phyloP scores from a whole-genome alignment of 1,284 basidiomycete species.

The Cutaneotrichosporon sp. region DNA sequence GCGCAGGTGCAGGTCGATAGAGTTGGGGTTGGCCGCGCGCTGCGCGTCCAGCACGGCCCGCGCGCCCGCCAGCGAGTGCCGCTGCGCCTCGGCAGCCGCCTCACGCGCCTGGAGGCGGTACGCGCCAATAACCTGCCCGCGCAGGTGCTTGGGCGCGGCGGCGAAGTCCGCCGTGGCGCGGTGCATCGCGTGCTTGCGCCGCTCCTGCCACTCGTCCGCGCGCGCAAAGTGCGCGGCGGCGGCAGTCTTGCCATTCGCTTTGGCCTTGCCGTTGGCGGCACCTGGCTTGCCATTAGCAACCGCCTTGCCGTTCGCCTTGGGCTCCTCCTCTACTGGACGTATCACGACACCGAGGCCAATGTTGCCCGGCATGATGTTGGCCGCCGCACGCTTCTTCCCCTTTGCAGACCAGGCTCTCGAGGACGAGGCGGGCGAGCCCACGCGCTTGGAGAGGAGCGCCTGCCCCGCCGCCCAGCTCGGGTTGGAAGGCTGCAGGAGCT shows the following conservation, averaged over 20 bases:
- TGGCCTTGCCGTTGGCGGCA: background rate
- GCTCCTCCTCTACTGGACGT: conserved; percentile 26
- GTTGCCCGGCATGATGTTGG: conserved; percentile 39
- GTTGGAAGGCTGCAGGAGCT: background rate
- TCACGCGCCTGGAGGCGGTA: conserved; percentile 46
- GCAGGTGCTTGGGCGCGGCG: conserved; percentile 14
- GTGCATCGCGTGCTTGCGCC: conserved; percentile 41
- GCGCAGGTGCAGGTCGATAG: conserved; percentile 34
- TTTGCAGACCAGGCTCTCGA: conserved; percentile 7
- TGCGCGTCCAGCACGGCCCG: conserved; percentile 42
- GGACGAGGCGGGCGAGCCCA: conserved; percentile 28
- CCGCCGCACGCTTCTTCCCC: conserved; percentile 26
- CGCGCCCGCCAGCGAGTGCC: conserved; percentile 48
- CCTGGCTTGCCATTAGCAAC: background rate
- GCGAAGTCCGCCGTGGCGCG: conserved; percentile 41
- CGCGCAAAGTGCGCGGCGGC: conserved; percentile 36
- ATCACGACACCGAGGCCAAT: conserved; percentile 29
- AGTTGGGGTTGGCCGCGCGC: conserved; percentile 12
- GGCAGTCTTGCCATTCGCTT: background rate
- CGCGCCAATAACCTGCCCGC: conserved; percentile 39
- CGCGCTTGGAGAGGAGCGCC: background rate
- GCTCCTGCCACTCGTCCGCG: conserved; percentile 32
- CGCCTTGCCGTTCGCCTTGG: background rate
- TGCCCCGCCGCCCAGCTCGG: background rate
- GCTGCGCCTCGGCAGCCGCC: conserved; percentile 32